phyloP scores from a whole-genome alignment of 148 eudicot genomes.

The Silene uniflora region DNA sequence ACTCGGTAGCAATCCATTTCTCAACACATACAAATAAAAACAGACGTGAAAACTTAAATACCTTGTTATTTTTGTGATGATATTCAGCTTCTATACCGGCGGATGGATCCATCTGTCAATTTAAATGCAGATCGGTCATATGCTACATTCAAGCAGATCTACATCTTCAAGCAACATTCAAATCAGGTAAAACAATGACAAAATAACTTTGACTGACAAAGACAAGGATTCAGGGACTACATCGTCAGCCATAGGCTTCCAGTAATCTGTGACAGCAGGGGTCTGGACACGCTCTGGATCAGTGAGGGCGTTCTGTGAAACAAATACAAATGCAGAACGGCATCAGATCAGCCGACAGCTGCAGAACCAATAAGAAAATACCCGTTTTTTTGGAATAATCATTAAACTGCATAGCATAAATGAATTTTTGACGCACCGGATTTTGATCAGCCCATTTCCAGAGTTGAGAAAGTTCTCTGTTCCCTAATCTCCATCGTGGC shows the following conservation, averaged over 20 bases:
- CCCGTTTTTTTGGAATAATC: not conserved
- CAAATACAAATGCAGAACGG: conserved; percentile 15
- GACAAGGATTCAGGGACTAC: conserved; percentile 37
- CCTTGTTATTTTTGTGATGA: conserved; percentile 93
- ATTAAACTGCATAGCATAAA: not conserved
- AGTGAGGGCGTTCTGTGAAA: conserved; percentile 81
- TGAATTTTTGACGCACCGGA: conserved; percentile 43
- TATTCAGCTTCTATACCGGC: conserved; percentile 98
- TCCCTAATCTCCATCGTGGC: conserved; percentile 94
- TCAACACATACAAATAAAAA: conserved; percentile 9
- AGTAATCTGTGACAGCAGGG: conserved; percentile 72
- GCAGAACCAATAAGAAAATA: not conserved
- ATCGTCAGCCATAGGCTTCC: conserved; percentile 96
- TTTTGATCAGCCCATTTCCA: conserved; percentile 99
- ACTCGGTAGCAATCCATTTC: no score
- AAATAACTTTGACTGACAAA: not conserved
- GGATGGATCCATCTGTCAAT: conserved; percentile 78
- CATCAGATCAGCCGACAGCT: conserved; percentile 10
- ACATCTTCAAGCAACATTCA: not conserved
- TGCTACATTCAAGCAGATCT: not conserved
- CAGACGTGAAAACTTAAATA: conserved; percentile 23
- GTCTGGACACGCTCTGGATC: conserved; percentile 83
- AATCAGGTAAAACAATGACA: not conserved
- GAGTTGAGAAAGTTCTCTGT: conserved; percentile 89
- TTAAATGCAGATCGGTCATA: conserved; percentile 6